A percentile compares a stretch with the other conserved stretches of the same genome.
Conservation (phyloP, 2,329 filamentous ascomycete species). For the Penicillium sp. region DNA sequence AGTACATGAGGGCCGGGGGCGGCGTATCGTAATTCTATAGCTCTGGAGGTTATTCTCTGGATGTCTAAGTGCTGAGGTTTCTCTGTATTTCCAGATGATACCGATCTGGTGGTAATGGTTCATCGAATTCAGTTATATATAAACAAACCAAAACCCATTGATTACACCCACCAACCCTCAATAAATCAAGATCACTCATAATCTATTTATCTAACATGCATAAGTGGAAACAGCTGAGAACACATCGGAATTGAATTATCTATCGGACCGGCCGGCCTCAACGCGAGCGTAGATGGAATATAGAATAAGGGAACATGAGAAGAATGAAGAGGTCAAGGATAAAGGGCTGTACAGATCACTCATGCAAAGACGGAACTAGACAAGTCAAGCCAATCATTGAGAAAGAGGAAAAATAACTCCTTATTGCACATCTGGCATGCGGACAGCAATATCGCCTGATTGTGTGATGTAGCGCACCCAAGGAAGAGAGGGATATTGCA, state of each 20-base stretch:
- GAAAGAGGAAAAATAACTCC: slow-evolving; percentile 9
- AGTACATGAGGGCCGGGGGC: not conserved
- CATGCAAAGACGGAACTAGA: slow-evolving; percentile 3
- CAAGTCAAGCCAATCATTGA: not conserved
- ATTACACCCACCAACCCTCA: too few species aligned
- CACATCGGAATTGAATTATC: slow-evolving; percentile 24
- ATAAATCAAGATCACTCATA: too few species aligned
- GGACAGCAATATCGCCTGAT: slow-evolving; percentile 92
- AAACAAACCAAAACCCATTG: too few species aligned
- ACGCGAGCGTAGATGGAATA: slow-evolving; percentile 14
- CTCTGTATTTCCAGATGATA: too few species aligned
- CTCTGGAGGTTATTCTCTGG: too few species aligned
- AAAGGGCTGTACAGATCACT: slow-evolving; percentile 25
- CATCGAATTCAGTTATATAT: too few species aligned
- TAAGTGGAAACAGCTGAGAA: not conserved
- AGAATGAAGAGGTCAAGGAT: not conserved
- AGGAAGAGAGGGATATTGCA: slow-evolving; percentile 96
- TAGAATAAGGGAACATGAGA: slow-evolving; percentile 1
- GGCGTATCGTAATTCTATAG: not conserved
- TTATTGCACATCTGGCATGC: slow-evolving; percentile 86
- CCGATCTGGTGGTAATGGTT: too few species aligned
- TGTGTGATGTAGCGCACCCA: slow-evolving; percentile 99
- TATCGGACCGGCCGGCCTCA: slow-evolving; percentile 31
- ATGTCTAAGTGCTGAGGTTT: too few species aligned
- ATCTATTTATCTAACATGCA: too few species aligned